Evolutionary conservation across 1,284 basidiomycete genomes (phyloP).

Genomic region (Puccinia coronata): DNA sequence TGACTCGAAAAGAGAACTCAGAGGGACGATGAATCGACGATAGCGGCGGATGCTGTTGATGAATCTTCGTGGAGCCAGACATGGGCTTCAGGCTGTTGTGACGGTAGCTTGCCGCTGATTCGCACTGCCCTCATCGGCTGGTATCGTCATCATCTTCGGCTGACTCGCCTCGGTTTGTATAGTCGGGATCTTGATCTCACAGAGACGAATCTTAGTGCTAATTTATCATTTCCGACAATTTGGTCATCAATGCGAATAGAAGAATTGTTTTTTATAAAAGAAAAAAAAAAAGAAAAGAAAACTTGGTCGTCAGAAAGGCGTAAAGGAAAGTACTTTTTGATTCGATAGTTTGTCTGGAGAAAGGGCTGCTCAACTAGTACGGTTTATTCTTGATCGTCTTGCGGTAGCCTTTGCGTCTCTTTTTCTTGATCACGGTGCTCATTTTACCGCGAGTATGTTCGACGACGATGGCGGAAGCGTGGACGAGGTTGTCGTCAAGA

Average conservation of each 20-base stretch:
- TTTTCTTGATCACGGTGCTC: conserved; percentile 91
- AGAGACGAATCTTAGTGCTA: conserved; percentile 23
- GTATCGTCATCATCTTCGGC: neutral
- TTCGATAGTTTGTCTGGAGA: too few species aligned
- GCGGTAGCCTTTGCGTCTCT: conserved; percentile 92
- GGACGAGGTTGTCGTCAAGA: conserved; percentile 61
- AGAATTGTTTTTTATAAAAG: neutral
- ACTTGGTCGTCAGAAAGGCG: neutral
- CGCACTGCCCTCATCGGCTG: neutral
- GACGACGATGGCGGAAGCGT: conserved; percentile 81
- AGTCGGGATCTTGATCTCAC: conserved; percentile 17
- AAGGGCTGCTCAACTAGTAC: conserved; percentile 33
- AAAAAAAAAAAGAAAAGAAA: neutral
- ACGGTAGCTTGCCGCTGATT: neutral
- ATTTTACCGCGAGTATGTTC: conserved; percentile 94
- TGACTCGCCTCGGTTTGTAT: neutral
- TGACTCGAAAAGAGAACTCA: too few species aligned
- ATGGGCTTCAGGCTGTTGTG: neutral
- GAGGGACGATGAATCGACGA: too few species aligned
- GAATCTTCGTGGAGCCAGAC: neutral
- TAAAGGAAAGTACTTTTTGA: too few species aligned
- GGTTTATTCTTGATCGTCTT: conserved; percentile 80
- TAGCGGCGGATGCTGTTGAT: too few species aligned
- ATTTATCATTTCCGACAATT: too few species aligned
- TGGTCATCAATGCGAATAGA: too few species aligned